Percentiles rank a stretch among this genome's conserved stretches.
Conservation (phyloP, 257 asterid species). For the Salvia miltiorrhiza region DNA sequence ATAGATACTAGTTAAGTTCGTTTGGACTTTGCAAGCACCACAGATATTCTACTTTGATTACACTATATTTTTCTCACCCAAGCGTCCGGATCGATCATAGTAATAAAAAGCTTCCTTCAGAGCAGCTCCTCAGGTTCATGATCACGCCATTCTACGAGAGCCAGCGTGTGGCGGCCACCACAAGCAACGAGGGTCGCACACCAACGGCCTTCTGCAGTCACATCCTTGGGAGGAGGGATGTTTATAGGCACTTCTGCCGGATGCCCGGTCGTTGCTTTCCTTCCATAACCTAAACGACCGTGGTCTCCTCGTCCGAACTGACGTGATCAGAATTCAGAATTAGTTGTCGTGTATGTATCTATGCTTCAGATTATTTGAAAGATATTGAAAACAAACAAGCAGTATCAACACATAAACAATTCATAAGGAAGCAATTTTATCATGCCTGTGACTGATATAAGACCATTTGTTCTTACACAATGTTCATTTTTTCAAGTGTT, state of each 20-base stretch:
- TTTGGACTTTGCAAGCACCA: conserved; percentile 3
- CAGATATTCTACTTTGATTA: neutral
- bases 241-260: conserved; percentile 87
- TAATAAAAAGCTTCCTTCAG: conserved; percentile 21
- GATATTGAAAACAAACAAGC: too few relatives aligned
- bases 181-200: conserved; percentile 80
- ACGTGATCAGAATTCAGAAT: conserved; percentile 19
- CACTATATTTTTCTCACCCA: neutral
- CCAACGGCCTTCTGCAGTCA: conserved; percentile 58
- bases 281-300: conserved; percentile 96
- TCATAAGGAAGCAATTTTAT: too few relatives aligned
- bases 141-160: conserved; percentile 65
- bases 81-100: neutral
- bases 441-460: too few relatives aligned
- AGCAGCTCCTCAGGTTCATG: conserved; percentile 31
- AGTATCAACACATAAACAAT: too few relatives aligned
- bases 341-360: neutral
- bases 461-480: too few relatives aligned
- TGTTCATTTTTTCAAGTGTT: neutral
- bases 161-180: conserved; percentile 95
- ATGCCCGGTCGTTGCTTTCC: conserved; percentile 87
- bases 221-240: conserved; percentile 53
- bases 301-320: conserved; percentile 99
- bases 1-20: neutral
- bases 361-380: neutral